Evolutionary conservation across 371 early-diverging fungal genomes (phyloP), one percentile per base, ranked within the genome.

Genomic region (Rhizopus sp.): DNA sequence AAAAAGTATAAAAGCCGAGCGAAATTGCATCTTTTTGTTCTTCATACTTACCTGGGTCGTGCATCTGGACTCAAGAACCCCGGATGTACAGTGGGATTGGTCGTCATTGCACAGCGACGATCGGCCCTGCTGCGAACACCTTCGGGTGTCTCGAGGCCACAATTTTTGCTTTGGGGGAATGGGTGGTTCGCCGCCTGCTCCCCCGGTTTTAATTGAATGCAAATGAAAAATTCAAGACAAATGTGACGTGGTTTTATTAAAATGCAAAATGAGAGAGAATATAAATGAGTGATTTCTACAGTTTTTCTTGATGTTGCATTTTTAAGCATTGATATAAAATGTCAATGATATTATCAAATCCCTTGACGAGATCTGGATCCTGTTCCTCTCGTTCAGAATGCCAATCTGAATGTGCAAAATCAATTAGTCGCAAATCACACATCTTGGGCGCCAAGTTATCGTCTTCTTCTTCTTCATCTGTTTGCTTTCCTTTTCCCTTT

Each of bases 391-490:
- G 57, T 44, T 66, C 38, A 1, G 65, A 61, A 16, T 65, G 45
- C 86, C 87, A 92, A 13, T 69, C 66, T 32, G 89, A 86, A 63
- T 88, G 92, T 3, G 84, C 88, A 85, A 92, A 92, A 64, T 93
- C 93, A 51, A 93, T 90, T 32, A 86, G 49, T 5, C 86, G 77
- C 60, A 90, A 64, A 56, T 91, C 88, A 50, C 70, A 76, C 38
- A 86, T 55, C 45, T 83, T 73, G 0, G 66, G 62, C 7, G 70
- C 66, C 15, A 68, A 61, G 12, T 78, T 78, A 15, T 80, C 80
- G 0, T 74, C 81, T 9, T 81, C 83, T 5, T 78, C 78, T 30
- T 72, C 70, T 5, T 64, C 65, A 4, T 66, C 63, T 31, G 66
- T 69, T 2, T 55, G 54, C 6, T 64, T 62, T 5, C 38, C 38